Percentiles rank a stretch among this genome's conserved stretches.
These are phyloP conservation scores for Tylopilus rubrobrunneus DNA, from an alignment of 768 basidiomycete genomes.

Conservation along the genomic window DNA sequence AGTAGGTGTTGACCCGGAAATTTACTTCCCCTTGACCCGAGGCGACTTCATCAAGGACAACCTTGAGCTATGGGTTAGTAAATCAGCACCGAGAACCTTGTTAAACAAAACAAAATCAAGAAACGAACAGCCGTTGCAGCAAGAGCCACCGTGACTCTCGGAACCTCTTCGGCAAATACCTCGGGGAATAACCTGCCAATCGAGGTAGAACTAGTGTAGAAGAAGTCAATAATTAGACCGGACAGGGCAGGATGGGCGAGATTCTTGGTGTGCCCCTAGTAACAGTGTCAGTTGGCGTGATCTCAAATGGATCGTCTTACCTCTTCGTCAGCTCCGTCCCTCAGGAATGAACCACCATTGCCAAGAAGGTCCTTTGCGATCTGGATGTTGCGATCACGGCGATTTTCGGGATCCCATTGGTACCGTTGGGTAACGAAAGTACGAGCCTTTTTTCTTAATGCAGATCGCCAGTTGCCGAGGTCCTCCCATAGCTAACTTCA, in stretches of 20 bases:
- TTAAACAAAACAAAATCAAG: neutral
- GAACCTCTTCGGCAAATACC: neutral
- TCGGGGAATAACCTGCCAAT: neutral
- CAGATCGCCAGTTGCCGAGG: too few relatives aligned
- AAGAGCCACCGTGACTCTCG: too few relatives aligned
- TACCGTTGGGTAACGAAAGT: neutral
- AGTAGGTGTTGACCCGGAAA: neutral
- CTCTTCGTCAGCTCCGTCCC: neutral
- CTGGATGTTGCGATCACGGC: neutral
- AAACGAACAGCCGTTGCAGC: too few relatives aligned
- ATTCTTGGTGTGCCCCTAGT: neutral
- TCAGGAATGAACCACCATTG: neutral
- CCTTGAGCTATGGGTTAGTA: neutral
- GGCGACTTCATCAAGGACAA: neutral
- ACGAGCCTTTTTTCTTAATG: too few relatives aligned
- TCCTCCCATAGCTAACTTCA: too few relatives aligned
- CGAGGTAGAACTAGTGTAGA: too few relatives aligned
- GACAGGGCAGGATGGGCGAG: neutral
- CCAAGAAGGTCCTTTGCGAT: neutral
- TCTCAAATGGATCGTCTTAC: neutral
- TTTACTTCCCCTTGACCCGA: neutral
- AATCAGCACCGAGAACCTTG: neutral
- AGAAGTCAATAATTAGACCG: too few relatives aligned
- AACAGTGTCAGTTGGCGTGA: neutral
- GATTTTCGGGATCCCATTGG: neutral